Evolutionary conservation across 2,329 filamentous ascomycete genomes (phyloP), one percentile per base, ranked within the genome.

Genomic region (Aspergillus sergii): DNA sequence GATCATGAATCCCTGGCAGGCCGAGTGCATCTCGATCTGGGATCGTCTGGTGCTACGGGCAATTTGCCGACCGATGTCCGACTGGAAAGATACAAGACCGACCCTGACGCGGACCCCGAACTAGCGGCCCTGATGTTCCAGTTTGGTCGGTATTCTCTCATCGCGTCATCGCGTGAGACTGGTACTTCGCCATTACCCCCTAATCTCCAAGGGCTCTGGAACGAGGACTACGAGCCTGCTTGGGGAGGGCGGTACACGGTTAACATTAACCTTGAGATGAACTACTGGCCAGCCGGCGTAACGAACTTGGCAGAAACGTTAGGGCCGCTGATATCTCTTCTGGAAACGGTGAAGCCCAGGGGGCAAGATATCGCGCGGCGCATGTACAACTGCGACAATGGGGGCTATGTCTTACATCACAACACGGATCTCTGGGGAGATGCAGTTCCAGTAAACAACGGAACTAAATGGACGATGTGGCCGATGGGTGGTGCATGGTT

Each of bases 231-330:
- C 1, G 66, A 68, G 1, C 76, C 80, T 4, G 78, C 82, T 0
- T 86, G 86, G 86, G 80, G 81, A 9, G 81, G 78, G 5, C 85
- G 88, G 64, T 88, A 86, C 61, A 85, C 86, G 39, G 77, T 81
- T 39, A 85, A 88, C 64, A 86, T 88, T 67, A 88, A 88, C 60
- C 63, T 88, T 0, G 83, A 88, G 65, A 88, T 88, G 86, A 88
- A 88, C 63, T 82, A 88, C 66, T 88, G 86, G 86, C 77, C 75
- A 0, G 80, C 81, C 0, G 82, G 86, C 34, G 83, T 86, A 58
- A 86, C 83, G 0, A 76, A 84, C 0, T 78, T 84, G 58, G 80
- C 39, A 0, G 79, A 80, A 14, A 78, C 74, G 0, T 74, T 80
- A 12, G 61, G 74, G 1, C 80, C 82, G 0, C 61, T 85, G 0